A percentile compares a stretch with the other conserved stretches of the same genome.
phyloP scores from a whole-genome alignment of 257 asterid genomes.

The Asclepias syriaca region DNA sequence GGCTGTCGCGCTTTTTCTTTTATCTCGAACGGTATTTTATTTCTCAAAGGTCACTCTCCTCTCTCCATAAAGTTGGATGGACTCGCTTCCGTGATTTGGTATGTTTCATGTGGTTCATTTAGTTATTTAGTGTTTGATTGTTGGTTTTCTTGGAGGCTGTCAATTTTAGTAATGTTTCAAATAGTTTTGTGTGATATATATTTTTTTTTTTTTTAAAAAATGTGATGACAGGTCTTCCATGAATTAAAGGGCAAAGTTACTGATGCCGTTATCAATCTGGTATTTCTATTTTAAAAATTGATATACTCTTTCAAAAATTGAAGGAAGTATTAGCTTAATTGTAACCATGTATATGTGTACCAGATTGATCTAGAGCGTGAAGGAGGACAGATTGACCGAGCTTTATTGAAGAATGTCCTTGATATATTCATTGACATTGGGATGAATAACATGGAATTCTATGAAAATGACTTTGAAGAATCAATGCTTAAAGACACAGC shows the following conservation, averaged over 20 bases:
- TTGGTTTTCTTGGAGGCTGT: background rate
- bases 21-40: constrained; percentile 52
- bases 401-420: constrained; percentile 41
- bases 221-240: constrained; percentile 34
- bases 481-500: constrained; percentile 40
- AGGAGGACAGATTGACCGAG: constrained; percentile 27
- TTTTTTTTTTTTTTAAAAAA: too few species aligned
- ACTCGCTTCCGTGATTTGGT: constrained; percentile 40
- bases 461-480: constrained; percentile 40
- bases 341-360: background rate
- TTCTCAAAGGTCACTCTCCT: constrained; percentile 31
- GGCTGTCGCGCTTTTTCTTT: constrained; percentile 52
- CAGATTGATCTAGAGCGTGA: constrained; percentile 22
- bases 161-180: background rate
- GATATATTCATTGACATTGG: constrained; percentile 49
- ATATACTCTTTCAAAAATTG: background rate
- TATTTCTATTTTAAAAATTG: background rate
- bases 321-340: background rate
- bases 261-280: constrained; percentile 46
- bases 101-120: constrained; percentile 2
- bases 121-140: constrained; percentile 1
- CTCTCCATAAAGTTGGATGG: constrained; percentile 40
- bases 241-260: constrained; percentile 36
- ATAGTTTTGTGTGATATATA: too few species aligned
- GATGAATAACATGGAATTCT: constrained; percentile 31